Base-by-base conservation (phyloP, 768 basidiomycete genomes). In the Coprinellus micaceus region DNA sequence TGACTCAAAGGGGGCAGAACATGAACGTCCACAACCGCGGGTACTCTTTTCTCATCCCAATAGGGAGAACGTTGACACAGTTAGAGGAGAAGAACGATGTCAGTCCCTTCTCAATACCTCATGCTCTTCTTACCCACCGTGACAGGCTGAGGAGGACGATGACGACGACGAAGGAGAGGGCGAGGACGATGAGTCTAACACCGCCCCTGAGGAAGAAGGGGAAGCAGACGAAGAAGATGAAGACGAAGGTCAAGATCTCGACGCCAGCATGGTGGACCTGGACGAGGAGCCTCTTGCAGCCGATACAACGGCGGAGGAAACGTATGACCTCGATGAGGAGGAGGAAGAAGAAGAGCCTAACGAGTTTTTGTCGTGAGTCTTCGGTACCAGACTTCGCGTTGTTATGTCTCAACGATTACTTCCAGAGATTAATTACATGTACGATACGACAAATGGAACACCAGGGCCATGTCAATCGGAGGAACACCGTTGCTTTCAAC, bases 21-120 rank as follows among this genome's bases (percentile, higher is more conserved):
- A 58, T 76, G 28, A 71, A 73, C 53, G 80, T 91, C 30, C 82
- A 80, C 58, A 84, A 83, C 59, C 79, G 87, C 30, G 90, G 90
- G 10, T 85, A 75, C 58, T 76, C 68, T 59, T 89, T 82, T 64
- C 75, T 89, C 21, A 78, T 92, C 24, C 89, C 89, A 5, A 87
- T 90, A 43, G 90, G 90, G 7, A 81, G 84, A 49, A 77, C 77
- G 53, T 75, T 88, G 54, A 92, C 90, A 13, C 84, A 84, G 62
- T 81, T 84, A 59, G 90, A 92, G 65, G 90, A 92, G 70, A 91
- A 89, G 74, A 91, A 90, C 66, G 90, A 92, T 66, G 90, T 90
- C 56, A 22, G 65, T 62, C 53, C 69, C 10, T 28, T 33, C 33
- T 6, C 33, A n/a, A n/a, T n/a, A n/a, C n/a, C n/a, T n/a, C n/a